Base-by-base conservation (phyloP, 164 flowering plant genomes). In the Amborella trichopoda region DNA sequence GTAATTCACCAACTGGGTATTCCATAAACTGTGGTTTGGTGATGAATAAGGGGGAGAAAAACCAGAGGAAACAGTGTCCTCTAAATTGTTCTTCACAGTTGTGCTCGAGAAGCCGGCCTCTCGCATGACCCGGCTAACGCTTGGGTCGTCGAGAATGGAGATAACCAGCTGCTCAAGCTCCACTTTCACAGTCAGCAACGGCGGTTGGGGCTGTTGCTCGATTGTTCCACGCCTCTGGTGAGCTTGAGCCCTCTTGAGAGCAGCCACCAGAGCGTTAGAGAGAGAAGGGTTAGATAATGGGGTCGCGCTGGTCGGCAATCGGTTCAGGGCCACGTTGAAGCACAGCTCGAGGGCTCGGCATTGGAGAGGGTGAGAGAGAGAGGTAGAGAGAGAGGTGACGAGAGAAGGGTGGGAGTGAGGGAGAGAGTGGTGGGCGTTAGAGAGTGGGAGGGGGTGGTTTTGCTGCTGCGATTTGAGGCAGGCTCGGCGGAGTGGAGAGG, bases 21-120 rank as follows among this genome's bases (percentile, higher is more conserved):
- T 80, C 85, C 79, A 78, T 52, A 68, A 66, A 56, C 55, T 62
- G 41, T 38, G 41, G 11, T 38, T 38, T 10, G 21, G n/a, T 11
- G 16, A 18, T 16, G 41, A 11, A 12, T 6, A 38, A 38, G 41
- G 8, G 16, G 16, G 20, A 9, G 41, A 38, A 38, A 72, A 69
- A 1, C 72, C 72, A 21, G 83, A 63, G 44, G 82, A 53, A 57
- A 67, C 55, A 30, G 73, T 62, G 52, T 83, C 81, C 47, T 90
- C 94, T 2, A 90, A 47, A 30, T 72, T 73, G 68, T 54, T 76
- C 45, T 90, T 90, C 10, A 83, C 80, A 14, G 67, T 47, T 32
- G 89, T 75, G 59, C 91, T 83, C 6, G 94, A 86, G 52, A 90
- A 80, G 0, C 98, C 95, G 54, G 99, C 99, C 46, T 86, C 99